Conservation (phyloP, 2,329 filamentous ascomycete species). For the Endocalyx cinctus region DNA sequence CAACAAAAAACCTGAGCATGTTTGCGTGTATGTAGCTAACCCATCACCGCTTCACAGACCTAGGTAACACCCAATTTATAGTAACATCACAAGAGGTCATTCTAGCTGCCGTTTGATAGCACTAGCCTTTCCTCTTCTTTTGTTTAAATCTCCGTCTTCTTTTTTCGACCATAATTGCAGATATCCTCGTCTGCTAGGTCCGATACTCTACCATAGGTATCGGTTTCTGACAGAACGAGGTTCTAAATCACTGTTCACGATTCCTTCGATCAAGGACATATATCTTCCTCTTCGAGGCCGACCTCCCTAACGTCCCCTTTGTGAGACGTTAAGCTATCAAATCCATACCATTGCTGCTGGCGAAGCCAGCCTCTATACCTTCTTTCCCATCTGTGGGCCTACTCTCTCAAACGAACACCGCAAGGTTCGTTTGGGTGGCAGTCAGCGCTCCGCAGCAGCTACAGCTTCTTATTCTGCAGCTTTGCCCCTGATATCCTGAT, state of each 20-base stretch:
- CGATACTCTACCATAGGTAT: constrained; percentile 80
- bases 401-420: constrained; percentile 93
- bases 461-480: constrained; percentile 18
- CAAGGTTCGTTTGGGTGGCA: constrained; percentile 96
- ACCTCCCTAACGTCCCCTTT: constrained; percentile 83
- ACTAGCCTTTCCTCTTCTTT: constrained; percentile 3
- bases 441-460: constrained; percentile 87
- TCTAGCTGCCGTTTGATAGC: constrained; percentile 18
- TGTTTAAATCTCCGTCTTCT: constrained; percentile 10
- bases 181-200: constrained; percentile 73
- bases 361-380: constrained; percentile 72
- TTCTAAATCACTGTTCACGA: constrained; percentile 64
- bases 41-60: too few relatives aligned
- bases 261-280: constrained; percentile 80
- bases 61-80: constrained; percentile 58
- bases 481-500: not conserved
- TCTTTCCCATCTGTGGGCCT: constrained; percentile 78
- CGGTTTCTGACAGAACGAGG: constrained; percentile 71
- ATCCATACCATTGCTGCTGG: constrained; percentile 64
- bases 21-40: too few relatives aligned
- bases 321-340: constrained; percentile 54
- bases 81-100: constrained; percentile 21
- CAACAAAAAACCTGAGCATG: too few relatives aligned
- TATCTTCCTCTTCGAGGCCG: constrained; percentile 77
- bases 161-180: constrained; percentile 36